Conservation (phyloP, 352 stramenopile genomes). For the Pythium utonaiense region DNA sequence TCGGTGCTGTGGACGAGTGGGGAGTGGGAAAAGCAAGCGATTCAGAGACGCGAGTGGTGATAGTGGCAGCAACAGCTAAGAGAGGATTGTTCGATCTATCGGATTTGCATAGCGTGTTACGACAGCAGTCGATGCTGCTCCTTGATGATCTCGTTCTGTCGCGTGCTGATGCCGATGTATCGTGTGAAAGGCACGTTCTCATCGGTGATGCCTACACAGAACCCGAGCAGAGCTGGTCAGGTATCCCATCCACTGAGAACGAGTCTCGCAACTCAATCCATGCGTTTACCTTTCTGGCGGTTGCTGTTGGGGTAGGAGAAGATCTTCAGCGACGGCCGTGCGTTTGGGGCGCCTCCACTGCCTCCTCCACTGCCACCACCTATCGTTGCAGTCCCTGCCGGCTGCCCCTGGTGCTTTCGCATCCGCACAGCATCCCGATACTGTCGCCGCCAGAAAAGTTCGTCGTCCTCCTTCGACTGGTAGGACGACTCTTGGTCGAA, state of each 20-base stretch:
- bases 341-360: not conserved
- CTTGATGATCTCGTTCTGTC: conserved; percentile 73
- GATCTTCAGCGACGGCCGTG: conserved; percentile 63
- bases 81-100: too few species aligned
- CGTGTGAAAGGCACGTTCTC: conserved; percentile 59
- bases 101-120: too few species aligned
- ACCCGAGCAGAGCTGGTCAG: too few species aligned
- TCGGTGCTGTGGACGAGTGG: too few species aligned
- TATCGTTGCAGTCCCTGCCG: not conserved
- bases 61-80: not conserved
- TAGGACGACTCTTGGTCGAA: conserved; percentile 31
- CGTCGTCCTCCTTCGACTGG: conserved; percentile 24
- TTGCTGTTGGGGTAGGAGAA: conserved; percentile 56
- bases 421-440: conserved; percentile 29
- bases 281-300: conserved; percentile 31
- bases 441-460: conserved; percentile 31
- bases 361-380: not conserved
- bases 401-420: conserved; percentile 24
- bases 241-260: not conserved
- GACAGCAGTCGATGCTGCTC: conserved; percentile 70
- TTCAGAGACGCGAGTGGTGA: too few species aligned
- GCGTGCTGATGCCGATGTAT: conserved; percentile 74
- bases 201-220: conserved; percentile 44
- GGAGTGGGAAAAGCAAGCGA: too few species aligned
- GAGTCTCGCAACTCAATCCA: too few species aligned